Conservation (phyloP, 2,329 filamentous ascomycete genomes). For the Pseudogymnoascus sp. region DNA sequence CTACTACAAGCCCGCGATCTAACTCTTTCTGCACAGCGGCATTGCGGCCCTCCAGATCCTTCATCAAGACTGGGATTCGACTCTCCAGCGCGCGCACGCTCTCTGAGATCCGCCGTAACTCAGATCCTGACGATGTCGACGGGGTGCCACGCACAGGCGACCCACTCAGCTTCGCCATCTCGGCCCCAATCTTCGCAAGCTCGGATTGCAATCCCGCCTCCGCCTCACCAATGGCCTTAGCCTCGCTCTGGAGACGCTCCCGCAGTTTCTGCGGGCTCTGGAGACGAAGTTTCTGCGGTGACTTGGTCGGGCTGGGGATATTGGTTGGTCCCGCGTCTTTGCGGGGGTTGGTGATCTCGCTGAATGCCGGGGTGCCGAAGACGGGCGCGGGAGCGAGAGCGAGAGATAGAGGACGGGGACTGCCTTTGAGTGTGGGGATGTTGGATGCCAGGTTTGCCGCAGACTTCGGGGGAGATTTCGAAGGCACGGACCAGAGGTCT, state of each 20-base stretch:
- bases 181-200: conserved; percentile 70
- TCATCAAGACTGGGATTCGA: conserved; percentile 52
- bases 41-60: conserved; percentile 54
- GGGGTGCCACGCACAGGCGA: conserved; percentile 22
- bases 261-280: conserved; percentile 70
- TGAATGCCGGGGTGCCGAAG: background rate
- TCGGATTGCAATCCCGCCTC: conserved; percentile 67
- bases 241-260: conserved; percentile 78
- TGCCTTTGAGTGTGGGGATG: conserved; percentile 25
- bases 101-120: conserved; percentile 38
- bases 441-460: conserved; percentile 25
- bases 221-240: conserved; percentile 62
- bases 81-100: conserved; percentile 63
- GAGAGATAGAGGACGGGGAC: conserved; percentile 12
- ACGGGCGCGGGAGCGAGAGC: background rate
- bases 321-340: background rate
- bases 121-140: background rate
- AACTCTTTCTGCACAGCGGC: conserved; percentile 62
- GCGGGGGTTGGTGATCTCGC: background rate
- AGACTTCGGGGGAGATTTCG: conserved; percentile 23
- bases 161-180: conserved; percentile 55
- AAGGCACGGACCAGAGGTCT: conserved; percentile 21
- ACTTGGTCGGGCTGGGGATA: conserved; percentile 9
- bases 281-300: conserved; percentile 48
- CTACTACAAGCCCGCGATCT: conserved; percentile 62